Evolutionary conservation across 176 grass and related monocot genomes (phyloP), one percentile per base, ranked within the genome.

Genomic region (Oryza australiensis): DNA sequence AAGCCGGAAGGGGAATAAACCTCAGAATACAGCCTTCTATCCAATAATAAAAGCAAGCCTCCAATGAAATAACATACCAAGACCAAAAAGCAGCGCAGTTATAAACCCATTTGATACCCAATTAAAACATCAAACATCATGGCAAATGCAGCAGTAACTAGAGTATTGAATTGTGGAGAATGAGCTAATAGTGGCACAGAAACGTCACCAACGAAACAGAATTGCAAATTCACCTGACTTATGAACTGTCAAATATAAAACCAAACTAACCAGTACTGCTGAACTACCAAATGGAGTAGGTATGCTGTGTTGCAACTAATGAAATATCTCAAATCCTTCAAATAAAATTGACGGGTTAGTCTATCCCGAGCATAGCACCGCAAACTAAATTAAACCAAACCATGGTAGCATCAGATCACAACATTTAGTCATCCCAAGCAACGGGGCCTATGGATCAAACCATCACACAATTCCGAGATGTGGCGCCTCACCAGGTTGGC

Each of bases 401-500:
- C 38, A 59, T 49, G 48, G 43, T 5, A 30, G 9, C 46, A 55
- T 4, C 26, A 73, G 74, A 86, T 73, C 64, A 33, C 49, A 53
- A n/a, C 48, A 48, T 64, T 65, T 12, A 59, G 60, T 15, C 9
- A 45, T 70, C 32, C 8, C 78, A 40, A 68, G 14, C 14, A 70
- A 49, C 16, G 30, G 20, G 3, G 13, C 30, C 2, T 40, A 37
- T 22, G 22, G 23, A 57, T 59, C 53, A 59, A 59, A 23, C 22
- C 53, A 59, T 59, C 53, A 23, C 22, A 33, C n/a, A 70, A 53
- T 4, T 23, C 30, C 51, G 65, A 77, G 66, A 71, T 41, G 34
- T 38, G 12, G 70, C 46, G 57, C 13, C 85, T 94, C 73, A 95
- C 95, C 82, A 95, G 86, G 89, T 93, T 95, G 23, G 85, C 68